Base-by-base conservation (phyloP, 306 rosid species). In the Vicia villosa region DNA sequence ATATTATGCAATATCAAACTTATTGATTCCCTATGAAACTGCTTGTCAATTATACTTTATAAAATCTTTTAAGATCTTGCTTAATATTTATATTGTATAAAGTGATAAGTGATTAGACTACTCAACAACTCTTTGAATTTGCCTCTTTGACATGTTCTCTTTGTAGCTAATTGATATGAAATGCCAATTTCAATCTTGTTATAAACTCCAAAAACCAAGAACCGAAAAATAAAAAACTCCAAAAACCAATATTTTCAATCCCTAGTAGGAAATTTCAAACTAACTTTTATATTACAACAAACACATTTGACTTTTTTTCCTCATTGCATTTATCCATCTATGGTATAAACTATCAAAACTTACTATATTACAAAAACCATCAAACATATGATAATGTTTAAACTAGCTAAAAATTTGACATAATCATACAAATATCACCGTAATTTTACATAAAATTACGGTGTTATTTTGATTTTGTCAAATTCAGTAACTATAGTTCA, bases 341-440 rank as follows among this genome's bases (percentile, higher is more conserved):
- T 56, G 63, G 63, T 77, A 65, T 72, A 55, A 46, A 72, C 60
- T 72, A 72, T 43, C 14, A 63, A 61, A 37, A 19, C 56, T 61
- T 38, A 71, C 49, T 52, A 71, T 66, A 30, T 17, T 52, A 79
- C 55, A 69, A 17, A 16, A 47, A 9, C 16, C 15, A 14, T 30
- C 20, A 14, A 26, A 0, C 8, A 24, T 4, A 24, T 24, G 10
- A 5, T 1, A 28, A 55, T 55, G 5, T 24, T 24, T 24, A 3
- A 5, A 24, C 6, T 12, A 11, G 0, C 17, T 0, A 6, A 2
- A 16, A 54, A 8, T 54, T 54, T 12, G 32, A 21, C 32, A 2
- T 0, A 21, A 52, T 20, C 21, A 5, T 22, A 11, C 2, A 5
- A 5, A 1, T 19, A 0, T 7, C 6, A 21, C 59, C 3, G 1